Evolutionary conservation across 192 early-diverging fungal species (phyloP), one percentile per base, ranked within the genome.

Genomic region (Backusella macrospora): DNA sequence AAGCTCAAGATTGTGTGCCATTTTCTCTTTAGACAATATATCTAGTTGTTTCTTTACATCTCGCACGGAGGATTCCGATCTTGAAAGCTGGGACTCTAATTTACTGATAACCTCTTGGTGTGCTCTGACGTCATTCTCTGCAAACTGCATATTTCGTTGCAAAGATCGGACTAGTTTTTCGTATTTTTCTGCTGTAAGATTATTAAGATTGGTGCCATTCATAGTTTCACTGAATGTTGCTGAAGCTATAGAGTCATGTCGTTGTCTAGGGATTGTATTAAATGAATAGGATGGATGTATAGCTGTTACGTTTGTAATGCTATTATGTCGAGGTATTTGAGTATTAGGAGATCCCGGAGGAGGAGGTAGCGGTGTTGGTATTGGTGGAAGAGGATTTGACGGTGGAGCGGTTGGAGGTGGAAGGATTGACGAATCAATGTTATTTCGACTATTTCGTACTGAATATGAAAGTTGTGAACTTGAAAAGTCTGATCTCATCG

Each of bases 81-180:
- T 80, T 8, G 80, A 79, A 5, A 88, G 72, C 5, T 83, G 74
- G 3, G 70, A 38, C 49, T 88, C 85, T 23, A 88, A 65, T 62
- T 80, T 80, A 13, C 65, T 73, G 62, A 80, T 80, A 8, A 80
- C 79, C 5, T 80, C 74, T 65, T 80, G 79, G 64, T 80, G 79
- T 23, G 76, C 76, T 18, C 66, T 72, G 9, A 78, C 76, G 44
- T 75, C 78, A 48, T 62, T 72, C 62, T 80, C 73, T 15, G 73
- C 74, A 63, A 71, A 63, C 23, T 75, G 69, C 39, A 65, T 21
- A 29, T 80, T 75, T 26, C 66, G 47, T 43, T 78, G 76, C 18
- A 78, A 37, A 10, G 76, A 72, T 29, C 76, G 76, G 0, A 78
- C 13, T 9, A 73, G 45, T 46, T 78, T 73, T 38, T 78, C 73